Base-by-base conservation (phyloP, 257 asterid species). In the Petunia secreta region DNA sequence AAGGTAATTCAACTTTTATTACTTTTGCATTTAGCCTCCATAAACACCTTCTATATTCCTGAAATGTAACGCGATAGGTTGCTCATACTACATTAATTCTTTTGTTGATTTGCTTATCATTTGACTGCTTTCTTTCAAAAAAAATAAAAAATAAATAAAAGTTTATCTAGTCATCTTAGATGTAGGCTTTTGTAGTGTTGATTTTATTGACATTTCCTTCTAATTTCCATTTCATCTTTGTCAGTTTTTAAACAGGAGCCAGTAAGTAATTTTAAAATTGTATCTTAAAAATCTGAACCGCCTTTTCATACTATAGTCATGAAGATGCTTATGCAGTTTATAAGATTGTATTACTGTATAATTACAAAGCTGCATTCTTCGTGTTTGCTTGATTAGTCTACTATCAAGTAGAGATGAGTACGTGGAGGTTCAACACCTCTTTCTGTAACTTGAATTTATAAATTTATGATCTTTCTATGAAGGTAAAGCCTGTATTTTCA, bases 1-100 rank as follows among this genome's bases (percentile, higher is more conserved):
- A 86, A 94, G 94, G 98, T 91, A 82, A 80, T 76, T 43, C 46
- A 10, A 73, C 62, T 2, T 2, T 41, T 58, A 62, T n/a, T 4
- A 0, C n/a, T 4, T n/a, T 65, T 44, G 9, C 2, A 3, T 41
- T 66, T 67, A 41, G 7, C 4, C 6, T 75, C 25, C 14, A 7
- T 67, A 36, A 4, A 65, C 0, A 13, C 25, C 14, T 3, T 10
- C 52, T 40, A 2, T 40, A 3, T 41, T 67, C 43, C 4, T 5
- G 0, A 13, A 39, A 39, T 6, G 5, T 65, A 39, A 39, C 40
- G 4, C 11, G 10, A 16, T 75, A 7, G 0, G 36, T 52, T 50
- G 8, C 46, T 64, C 64, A 34, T 36, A 52, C 53, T n/a, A 6
- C 36, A 52, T 75, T 75, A 7, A 54, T 53, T 54, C 25, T 58